A percentile compares a stretch with the other conserved stretches of the same genome.
These are phyloP conservation scores for Trifolium pratense DNA, from an alignment of 306 rosid species.

Conservation along the genomic window DNA sequence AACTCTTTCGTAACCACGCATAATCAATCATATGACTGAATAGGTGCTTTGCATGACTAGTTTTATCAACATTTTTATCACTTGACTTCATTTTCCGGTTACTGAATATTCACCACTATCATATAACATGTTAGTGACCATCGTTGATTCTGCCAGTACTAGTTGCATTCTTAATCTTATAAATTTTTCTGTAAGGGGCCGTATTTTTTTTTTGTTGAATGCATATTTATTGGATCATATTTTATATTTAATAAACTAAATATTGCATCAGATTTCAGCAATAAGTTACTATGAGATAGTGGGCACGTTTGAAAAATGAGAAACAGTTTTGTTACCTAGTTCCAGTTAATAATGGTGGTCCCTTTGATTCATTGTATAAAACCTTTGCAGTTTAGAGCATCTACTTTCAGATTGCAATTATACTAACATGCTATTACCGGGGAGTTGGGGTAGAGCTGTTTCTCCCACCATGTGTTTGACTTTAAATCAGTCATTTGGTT, in stretches of 20 bases:
- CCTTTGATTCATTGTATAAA: slow-evolving; percentile 19
- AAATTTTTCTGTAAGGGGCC: no score
- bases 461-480: background rate
- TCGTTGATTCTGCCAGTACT: background rate
- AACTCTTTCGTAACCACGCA: slow-evolving; percentile 14
- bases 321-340: background rate
- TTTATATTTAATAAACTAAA: no score
- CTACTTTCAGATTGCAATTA: slow-evolving; percentile 26
- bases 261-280: no score
- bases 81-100: slow-evolving; percentile 8
- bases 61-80: slow-evolving; percentile 17
- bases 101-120: background rate
- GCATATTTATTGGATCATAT: no score
- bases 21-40: background rate
- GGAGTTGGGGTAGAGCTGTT: background rate
- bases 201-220: no score
- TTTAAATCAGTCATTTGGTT: slow-evolving; percentile 14
- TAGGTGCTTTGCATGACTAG: slow-evolving; percentile 8
- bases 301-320: background rate
- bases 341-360: slow-evolving; percentile 17
- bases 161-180: background rate
- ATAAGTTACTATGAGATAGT: no score
- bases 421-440: background rate
- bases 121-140: slow-evolving; percentile 5
- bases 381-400: slow-evolving; percentile 13